phyloP scores from a whole-genome alignment of 768 basidiomycete genomes.

The Termitomyces titanicus region DNA sequence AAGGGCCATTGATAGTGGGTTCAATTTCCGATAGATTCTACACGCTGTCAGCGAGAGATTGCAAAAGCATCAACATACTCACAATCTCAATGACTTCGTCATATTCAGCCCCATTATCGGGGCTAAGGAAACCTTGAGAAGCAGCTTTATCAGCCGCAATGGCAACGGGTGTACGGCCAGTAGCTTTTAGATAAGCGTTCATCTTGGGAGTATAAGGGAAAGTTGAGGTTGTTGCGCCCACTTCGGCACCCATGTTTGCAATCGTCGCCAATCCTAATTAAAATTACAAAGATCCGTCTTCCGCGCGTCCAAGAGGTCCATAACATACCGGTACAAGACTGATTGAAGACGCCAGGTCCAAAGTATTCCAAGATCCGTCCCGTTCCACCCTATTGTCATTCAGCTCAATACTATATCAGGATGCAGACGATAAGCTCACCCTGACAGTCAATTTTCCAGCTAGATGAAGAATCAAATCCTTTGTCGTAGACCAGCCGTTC shows the following conservation, averaged over 20 bases:
- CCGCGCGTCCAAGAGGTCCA: background rate
- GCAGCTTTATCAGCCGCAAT: constrained; percentile 84
- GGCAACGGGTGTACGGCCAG: constrained; percentile 84
- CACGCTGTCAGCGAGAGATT: constrained; percentile 1
- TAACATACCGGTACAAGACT: constrained; percentile 84
- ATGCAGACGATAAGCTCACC: constrained; percentile 45
- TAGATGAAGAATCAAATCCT: constrained; percentile 93
- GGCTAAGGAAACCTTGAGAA: constrained; percentile 66
- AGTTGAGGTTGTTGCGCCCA: constrained; percentile 98
- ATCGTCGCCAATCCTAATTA: constrained; percentile 82
- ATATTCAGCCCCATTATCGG: constrained; percentile 89
- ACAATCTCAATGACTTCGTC: constrained; percentile 95
- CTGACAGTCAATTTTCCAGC: constrained; percentile 93
- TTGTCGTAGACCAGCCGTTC: constrained; percentile 90
- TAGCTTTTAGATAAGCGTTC: constrained; percentile 86
- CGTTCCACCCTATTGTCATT: constrained; percentile 75
- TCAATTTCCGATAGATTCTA: constrained; percentile 88
- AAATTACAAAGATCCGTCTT: background rate
- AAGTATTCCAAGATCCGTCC: constrained; percentile 97
- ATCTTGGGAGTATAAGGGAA: constrained; percentile 95
- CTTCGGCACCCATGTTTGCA: constrained; percentile 99
- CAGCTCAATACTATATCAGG: background rate
- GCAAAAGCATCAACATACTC: constrained; percentile 22
- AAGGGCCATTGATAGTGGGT: constrained; percentile 93
- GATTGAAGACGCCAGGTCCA: constrained; percentile 82